Conservation (phyloP, 2,329 filamentous ascomycete genomes). For the Nemania sp. region DNA sequence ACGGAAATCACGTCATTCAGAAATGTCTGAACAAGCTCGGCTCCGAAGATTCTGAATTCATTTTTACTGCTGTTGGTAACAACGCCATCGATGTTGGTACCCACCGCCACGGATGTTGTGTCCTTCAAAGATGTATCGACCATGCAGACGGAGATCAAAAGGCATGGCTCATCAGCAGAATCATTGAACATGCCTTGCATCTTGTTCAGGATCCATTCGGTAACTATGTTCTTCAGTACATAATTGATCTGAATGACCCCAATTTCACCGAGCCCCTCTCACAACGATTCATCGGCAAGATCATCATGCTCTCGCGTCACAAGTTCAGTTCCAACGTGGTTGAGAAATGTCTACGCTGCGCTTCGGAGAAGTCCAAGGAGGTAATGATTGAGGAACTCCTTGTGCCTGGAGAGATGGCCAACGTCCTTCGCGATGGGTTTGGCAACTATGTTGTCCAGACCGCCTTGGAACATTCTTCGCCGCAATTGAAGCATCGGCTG, state of each 20-base stretch:
- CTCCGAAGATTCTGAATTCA: conserved; percentile 85
- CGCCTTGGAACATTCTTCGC: conserved; percentile 81
- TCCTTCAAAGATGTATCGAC: conserved; percentile 96
- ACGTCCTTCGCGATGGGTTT: conserved; percentile 86
- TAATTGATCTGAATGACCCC: conserved; percentile 88
- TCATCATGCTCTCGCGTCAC: conserved; percentile 78
- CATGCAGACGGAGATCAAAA: conserved; percentile 92
- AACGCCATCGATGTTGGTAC: conserved; percentile 91
- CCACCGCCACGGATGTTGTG: conserved; percentile 96
- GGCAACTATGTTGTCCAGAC: conserved; percentile 99
- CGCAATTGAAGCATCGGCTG: conserved; percentile 71
- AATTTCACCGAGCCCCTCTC: conserved; percentile 89
- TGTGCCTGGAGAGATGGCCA: conserved; percentile 75
- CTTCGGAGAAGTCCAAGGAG: conserved; percentile 73
- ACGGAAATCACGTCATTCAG: conserved; percentile 98
- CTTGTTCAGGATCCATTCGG: conserved; percentile 97
- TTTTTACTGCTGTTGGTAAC: conserved; percentile 89
- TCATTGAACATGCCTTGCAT: conserved; percentile 83
- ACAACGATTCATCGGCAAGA: conserved; percentile 73
- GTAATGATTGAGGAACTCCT: conserved; percentile 84
- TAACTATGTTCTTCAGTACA: conserved; percentile 99
- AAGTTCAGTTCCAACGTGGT: conserved; percentile 99
- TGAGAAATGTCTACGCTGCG: conserved; percentile 91
- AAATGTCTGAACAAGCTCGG: conserved; percentile 97
- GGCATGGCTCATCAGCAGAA: conserved; percentile 79